Conservation (phyloP, 345 rosid species). For the Salix brachista region DNA sequence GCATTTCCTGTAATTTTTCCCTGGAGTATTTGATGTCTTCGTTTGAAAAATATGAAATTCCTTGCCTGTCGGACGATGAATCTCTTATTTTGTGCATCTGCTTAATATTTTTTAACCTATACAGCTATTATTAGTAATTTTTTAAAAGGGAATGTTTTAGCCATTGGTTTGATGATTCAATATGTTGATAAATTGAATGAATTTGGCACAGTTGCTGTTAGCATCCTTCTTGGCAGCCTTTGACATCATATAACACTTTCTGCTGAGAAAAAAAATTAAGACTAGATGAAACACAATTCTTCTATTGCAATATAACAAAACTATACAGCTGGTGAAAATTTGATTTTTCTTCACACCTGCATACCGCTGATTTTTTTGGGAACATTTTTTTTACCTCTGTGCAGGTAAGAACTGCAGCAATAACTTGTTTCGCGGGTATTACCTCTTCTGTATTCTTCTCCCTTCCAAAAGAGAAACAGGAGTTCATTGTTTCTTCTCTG, state of each 20-base stretch:
- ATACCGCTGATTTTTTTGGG: background rate
- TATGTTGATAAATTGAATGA: too few species aligned
- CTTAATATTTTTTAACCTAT: background rate
- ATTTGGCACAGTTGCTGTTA: too few species aligned
- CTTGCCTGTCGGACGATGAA: background rate
- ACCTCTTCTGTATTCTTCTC: constrained; percentile 69
- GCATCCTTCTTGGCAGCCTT: too few species aligned
- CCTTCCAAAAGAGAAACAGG: constrained; percentile 51
- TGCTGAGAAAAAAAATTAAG: background rate
- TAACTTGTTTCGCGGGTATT: constrained; percentile 93
- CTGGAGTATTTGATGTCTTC: background rate
- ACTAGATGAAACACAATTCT: background rate
- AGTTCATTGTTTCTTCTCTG: constrained; percentile 58
- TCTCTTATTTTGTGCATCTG: background rate
- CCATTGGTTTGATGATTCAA: too few species aligned
- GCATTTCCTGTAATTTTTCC: background rate
- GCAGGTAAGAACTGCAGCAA: constrained; percentile 78
- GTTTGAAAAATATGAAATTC: background rate
- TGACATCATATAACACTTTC: too few species aligned
- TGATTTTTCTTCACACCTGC: background rate
- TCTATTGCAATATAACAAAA: background rate
- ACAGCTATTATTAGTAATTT: background rate
- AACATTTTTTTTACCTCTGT: constrained; percentile 7
- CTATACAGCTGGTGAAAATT: background rate
- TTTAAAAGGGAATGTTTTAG: too few species aligned